Evolutionary conservation across 2,329 filamentous ascomycete species (phyloP), one percentile per base, ranked within the genome.

Genomic region (Colletotrichum cereale): DNA sequence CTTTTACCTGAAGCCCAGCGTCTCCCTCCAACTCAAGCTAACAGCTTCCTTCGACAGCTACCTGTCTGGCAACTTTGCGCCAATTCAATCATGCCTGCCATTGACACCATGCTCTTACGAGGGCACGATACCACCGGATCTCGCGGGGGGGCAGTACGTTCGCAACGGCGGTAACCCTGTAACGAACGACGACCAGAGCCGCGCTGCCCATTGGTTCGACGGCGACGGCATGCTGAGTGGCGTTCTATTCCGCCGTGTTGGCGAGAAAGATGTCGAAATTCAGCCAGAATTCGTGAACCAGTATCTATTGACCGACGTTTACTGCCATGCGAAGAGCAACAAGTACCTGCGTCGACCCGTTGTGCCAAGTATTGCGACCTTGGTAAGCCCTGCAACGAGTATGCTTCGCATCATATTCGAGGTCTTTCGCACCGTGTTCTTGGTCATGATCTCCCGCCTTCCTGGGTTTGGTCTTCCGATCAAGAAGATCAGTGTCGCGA

Each of bases 211-310:
- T 77, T 93, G 91, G 91, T 93, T 93, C 73, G 92, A 93, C 75
- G 91, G 92, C 40, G 91, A 93, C 77, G 92, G 91, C 5, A 93
- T 93, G 91, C 86, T 93, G 14, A 88, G 88, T 38, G 91, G 91
- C 1, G 90, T 93, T 0, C 84, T 84, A 24, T 93, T 92, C 77
- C 82, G 82, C 36, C 83, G 83, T 10, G 63, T 36, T 2, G 79
- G 80, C 3, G 79, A 81, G 7, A 72, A 72, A 40, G 36, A 60
- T n/a, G 77, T 84, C 5, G 79, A 83, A 3, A 84, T 91, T 1
- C 78, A 83, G 68, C 90, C 91, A 0, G 84, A 91, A 65, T 93
- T 93, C 66, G 90, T 91, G 66, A 93, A 93, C 72, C 89, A 91
- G 74, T 93, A 89, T 75, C 84, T 93, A 60, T 79, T 92, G 34